Evolutionary conservation across 1,284 basidiomycete species (phyloP), one percentile per base, ranked within the genome.

Genomic region (Marasmius fiardii): DNA sequence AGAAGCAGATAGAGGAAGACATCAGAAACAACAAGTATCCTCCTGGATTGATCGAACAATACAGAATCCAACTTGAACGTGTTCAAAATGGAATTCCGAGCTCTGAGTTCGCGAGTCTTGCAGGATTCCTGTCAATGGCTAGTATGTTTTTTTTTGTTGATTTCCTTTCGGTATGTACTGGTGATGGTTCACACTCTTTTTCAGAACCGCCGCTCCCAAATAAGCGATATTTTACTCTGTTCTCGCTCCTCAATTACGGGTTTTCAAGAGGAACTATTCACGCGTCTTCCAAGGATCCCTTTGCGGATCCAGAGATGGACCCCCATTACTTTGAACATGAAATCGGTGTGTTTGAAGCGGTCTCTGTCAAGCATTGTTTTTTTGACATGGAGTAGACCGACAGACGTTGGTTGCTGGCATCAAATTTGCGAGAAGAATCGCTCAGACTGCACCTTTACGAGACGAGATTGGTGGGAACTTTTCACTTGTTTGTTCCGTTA

Each of bases 311-410:
- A 0, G 67, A 68, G 20, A 68, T 81, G 24, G 75, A 82, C 59
- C 78, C 80, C 41, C 72, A 71, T 49, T 78, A 78, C 64, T 79
- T 81, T 62, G 75, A 76, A 49, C 67, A 78, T 43, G 67, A 71
- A 52, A 73, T 79, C 61, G 80, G 82, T 60, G 12, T 24, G 47
- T 44, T 37, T 23, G 8, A 23, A 16, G 4, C 21, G 49, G 12
- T n/a, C 7, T 8, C 34, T 26, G 24, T 41, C 34, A 26, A n/a
- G n/a, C n/a, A n/a, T n/a, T 21, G 10, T 10, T 35, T 12, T 39
- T 12, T 35, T n/a, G 1, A 43, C 18, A 23, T 26, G 7, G 12
- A 10, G 16, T 37, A 60, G 59, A 60, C 28, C 51, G 58, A n/a
- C 47, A 60, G 28, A 54, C 21, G 1, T 52, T 52, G 16, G 43